Evolutionary conservation across 192 early-diverging fungal species (phyloP).

Genomic region (Coemansia reversa): DNA sequence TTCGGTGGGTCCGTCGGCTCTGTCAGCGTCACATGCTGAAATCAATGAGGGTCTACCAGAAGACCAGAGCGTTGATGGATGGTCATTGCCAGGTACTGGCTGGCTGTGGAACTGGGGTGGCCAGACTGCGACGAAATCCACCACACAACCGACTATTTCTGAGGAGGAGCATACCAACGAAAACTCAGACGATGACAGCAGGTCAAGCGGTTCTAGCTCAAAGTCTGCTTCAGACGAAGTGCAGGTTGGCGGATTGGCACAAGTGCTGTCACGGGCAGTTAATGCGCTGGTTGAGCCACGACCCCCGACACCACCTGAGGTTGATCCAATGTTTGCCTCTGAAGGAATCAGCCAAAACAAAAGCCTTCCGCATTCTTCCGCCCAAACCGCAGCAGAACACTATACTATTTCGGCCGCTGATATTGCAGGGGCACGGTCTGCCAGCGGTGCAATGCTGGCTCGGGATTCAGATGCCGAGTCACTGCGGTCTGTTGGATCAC

Average conservation of each 20-base stretch:
- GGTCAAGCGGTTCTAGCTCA: background rate
- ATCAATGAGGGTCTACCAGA: too few relatives aligned
- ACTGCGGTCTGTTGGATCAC: constrained; percentile 31
- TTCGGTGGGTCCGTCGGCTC: too few relatives aligned
- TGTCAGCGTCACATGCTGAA: too few relatives aligned
- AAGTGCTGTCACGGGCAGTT: constrained; percentile 45
- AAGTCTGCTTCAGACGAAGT: background rate
- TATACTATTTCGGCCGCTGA: constrained; percentile 21
- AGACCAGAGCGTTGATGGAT: background rate
- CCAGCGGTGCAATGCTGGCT: constrained; percentile 2
- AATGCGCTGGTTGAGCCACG: constrained; percentile 44
- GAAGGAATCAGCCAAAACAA: too few relatives aligned
- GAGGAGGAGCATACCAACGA: background rate
- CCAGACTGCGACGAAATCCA: too few relatives aligned
- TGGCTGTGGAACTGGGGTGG: constrained; percentile 43
- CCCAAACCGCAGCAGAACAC: constrained; percentile 1
- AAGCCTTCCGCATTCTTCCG: background rate
- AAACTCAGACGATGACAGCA: constrained; percentile 4
- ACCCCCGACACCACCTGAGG: constrained; percentile 43
- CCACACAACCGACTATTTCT: background rate
- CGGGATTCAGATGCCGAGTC: constrained; percentile 44
- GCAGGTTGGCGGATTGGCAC: constrained; percentile 23
- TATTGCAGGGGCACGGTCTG: constrained; percentile 5
- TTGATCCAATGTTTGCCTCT: constrained; percentile 32
- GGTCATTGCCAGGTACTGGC: constrained; percentile 11